phyloP scores from a whole-genome alignment of 1,139 yeast species.

The Insectozyma bohioensis region DNA sequence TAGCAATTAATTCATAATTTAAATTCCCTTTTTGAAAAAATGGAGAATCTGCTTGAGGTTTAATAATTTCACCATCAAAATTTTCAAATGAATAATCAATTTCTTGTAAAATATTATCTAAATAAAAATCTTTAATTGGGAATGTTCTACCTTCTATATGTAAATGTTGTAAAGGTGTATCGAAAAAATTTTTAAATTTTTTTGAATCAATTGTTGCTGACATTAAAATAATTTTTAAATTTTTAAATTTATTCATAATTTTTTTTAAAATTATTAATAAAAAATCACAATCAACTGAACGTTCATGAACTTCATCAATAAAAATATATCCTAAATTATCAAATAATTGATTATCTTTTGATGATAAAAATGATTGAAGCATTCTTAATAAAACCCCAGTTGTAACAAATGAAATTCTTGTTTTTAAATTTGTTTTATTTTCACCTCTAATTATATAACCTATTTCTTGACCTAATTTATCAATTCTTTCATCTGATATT shows the following conservation, averaged over 20 bases:
- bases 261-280: constrained; percentile 73
- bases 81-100: constrained; percentile 54
- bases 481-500: constrained; percentile 79
- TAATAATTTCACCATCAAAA: constrained; percentile 42
- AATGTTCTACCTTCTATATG: constrained; percentile 94
- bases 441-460: constrained; percentile 94
- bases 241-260: constrained; percentile 45
- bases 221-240: constrained; percentile 77
- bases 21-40: constrained; percentile 66
- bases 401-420: constrained; percentile 82
- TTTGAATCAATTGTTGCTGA: constrained; percentile 87
- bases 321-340: constrained; percentile 69
- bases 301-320: constrained; percentile 94
- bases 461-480: constrained; percentile 69
- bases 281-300: constrained; percentile 89
- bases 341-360: constrained; percentile 22
- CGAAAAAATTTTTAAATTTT: constrained; percentile 67
- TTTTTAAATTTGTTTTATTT: constrained; percentile 57
- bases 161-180: constrained; percentile 46
- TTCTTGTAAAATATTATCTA: constrained; percentile 60
- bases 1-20: constrained; percentile 69
- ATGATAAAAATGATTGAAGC: constrained; percentile 52
- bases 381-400: constrained; percentile 89
- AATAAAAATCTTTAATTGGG: constrained; percentile 76
- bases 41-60: constrained; percentile 61